Evolutionary conservation across 345 rosid species (phyloP), one percentile per base, ranked within the genome.

Genomic region (Lumnitzera racemosa): DNA sequence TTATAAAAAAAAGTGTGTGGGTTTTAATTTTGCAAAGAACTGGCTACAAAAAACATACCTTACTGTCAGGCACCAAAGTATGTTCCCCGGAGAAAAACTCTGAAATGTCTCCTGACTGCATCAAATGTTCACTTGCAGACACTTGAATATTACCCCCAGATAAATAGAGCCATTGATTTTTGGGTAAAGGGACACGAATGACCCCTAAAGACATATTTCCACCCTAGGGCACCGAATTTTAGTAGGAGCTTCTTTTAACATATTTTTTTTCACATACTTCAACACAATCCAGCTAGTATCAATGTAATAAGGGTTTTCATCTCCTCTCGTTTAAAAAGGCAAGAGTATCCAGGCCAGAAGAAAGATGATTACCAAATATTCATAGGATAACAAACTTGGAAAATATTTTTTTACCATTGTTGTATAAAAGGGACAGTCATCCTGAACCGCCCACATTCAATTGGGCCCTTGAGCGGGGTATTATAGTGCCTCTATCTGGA

Each of bases 271-370:
- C 70, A 53, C 80, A 71, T 66, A 84, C 51, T 79, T 72, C 76
- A n/a, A 87, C 71, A 78, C 77, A 65, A 55, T 71, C 70, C 36
- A 49, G 56, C 55, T 58, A 23, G 70, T 62, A 20, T 82, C 80
- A 1, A 62, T 43, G 15, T 57, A 43, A 61, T 69, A 46, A 56
- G 53, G 15, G 64, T 74, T 66, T 75, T 58, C 91, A 83, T 88
- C 56, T 81, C 86, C 70, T 78, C 77, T 65, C 64, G 70, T 73
- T 67, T n/a, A n/a, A n/a, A n/a, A 85, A 74, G 55, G 85, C 84
- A 59, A 77, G 72, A 62, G 52, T 57, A 60, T 72, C 68, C 80
- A 80, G 53, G 61, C 60, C 54, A 24, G 65, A 59, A 74, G 88
- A 88, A 11, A 81, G 75, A 66, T 67, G 74, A 0, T 65, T 23